These are phyloP conservation scores for Ustilago trichophora DNA, from an alignment of 1,284 basidiomycete genomes.

Conservation along the genomic window DNA sequence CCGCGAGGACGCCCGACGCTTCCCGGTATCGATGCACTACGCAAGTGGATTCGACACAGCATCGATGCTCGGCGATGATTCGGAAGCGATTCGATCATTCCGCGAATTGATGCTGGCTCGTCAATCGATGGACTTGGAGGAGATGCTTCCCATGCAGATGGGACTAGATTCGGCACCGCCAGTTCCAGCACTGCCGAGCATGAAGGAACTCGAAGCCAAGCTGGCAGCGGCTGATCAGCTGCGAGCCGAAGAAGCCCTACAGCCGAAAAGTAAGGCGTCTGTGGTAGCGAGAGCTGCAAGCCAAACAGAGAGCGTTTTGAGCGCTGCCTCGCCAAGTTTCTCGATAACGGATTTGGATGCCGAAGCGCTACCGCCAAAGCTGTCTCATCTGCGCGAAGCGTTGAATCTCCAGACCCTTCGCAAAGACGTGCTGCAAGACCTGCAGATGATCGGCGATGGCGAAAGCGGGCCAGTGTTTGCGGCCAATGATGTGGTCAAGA, in stretches of 20 bases:
- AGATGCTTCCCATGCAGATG: conserved; percentile 47
- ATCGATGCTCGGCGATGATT: conserved; percentile 45
- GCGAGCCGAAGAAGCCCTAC: conserved; percentile 4
- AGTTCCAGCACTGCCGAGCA: conserved; percentile 50
- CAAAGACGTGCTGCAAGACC: conserved; percentile 15
- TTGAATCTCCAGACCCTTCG: conserved; percentile 20
- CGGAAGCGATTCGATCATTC: conserved; percentile 41
- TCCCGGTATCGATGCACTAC: conserved; percentile 60
- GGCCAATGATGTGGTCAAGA: conserved; percentile 27
- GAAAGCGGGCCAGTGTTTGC: conserved; percentile 55
- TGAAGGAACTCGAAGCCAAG: conserved; percentile 32
- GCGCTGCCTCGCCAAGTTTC: conserved; percentile 6
- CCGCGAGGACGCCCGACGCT: conserved; percentile 47
- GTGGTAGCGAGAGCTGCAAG: too few species aligned
- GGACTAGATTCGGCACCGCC: conserved; percentile 38
- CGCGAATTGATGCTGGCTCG: conserved; percentile 50
- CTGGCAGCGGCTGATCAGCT: conserved; percentile 26
- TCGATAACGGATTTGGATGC: conserved; percentile 5
- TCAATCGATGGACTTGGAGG: conserved; percentile 56
- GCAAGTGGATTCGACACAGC: conserved; percentile 52
- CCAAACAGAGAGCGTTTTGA: background rate
- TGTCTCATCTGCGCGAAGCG: conserved; percentile 19
- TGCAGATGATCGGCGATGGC: conserved; percentile 56
- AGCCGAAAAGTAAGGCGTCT: too few species aligned
- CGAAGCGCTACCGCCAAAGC: conserved; percentile 16